These are phyloP conservation scores for Arachnopeziza araneosa DNA, from an alignment of 2,329 filamentous ascomycete species.

Conservation along the genomic window DNA sequence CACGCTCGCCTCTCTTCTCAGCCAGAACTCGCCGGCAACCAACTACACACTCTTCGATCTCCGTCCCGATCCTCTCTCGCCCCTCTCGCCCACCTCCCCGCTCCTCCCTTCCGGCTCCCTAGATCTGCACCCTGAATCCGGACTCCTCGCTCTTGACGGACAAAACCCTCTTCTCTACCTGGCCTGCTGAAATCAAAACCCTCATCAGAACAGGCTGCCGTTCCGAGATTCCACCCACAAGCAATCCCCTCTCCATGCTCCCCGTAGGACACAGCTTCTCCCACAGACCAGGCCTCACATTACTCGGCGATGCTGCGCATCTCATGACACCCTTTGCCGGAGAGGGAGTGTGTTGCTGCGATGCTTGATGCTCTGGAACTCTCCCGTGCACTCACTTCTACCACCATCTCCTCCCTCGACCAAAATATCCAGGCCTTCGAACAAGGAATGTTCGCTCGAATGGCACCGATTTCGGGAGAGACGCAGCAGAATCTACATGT, in stretches of 20 bases:
- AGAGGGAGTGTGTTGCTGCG: slow-evolving; percentile 35
- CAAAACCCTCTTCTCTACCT: slow-evolving; percentile 2
- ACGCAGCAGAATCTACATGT: background rate
- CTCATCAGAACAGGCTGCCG: slow-evolving; percentile 5
- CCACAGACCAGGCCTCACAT: slow-evolving; percentile 33
- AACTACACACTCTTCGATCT: slow-evolving; percentile 18
- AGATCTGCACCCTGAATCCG: slow-evolving; percentile 43
- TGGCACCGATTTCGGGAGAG: background rate
- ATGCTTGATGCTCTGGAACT: slow-evolving; percentile 32
- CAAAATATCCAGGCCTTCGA: background rate
- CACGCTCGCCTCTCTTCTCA: slow-evolving; percentile 9
- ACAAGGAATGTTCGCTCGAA: background rate
- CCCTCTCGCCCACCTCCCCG: background rate
- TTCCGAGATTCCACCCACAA: background rate
- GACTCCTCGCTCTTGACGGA: slow-evolving; percentile 38
- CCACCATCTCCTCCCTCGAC: background rate
- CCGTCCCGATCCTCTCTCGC: background rate
- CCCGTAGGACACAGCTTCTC: slow-evolving; percentile 13
- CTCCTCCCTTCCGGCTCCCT: slow-evolving; percentile 36
- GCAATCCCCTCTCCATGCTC: slow-evolving; percentile 9
- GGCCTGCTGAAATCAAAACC: slow-evolving; percentile 3
- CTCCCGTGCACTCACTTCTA: background rate
- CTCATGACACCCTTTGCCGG: slow-evolving; percentile 42
- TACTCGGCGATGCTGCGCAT: slow-evolving; percentile 47
- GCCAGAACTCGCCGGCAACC: background rate